phyloP scores from a whole-genome alignment of 2,329 filamentous ascomycete genomes.

The Ophiostoma ulmi region DNA sequence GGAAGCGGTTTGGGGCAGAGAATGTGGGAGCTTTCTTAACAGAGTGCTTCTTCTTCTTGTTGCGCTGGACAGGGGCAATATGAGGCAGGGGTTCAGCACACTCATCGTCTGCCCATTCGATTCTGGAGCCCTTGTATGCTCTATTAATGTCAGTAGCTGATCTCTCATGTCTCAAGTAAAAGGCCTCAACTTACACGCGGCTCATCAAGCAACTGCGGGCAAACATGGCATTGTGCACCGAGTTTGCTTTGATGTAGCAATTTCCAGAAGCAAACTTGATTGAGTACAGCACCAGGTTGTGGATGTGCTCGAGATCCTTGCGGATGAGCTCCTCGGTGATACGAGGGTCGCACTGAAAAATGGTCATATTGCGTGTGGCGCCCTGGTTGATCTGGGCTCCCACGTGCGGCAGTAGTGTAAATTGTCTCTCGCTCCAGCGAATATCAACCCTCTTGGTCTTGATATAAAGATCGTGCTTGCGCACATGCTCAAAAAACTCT shows the following conservation, averaged over 20 bases:
- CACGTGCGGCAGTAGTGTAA: slow-evolving; percentile 58
- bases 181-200: slow-evolving; percentile 41
- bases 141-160: slow-evolving; percentile 34
- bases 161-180: background rate
- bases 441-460: slow-evolving; percentile 55
- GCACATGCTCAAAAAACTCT: slow-evolving; percentile 60
- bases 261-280: slow-evolving; percentile 55
- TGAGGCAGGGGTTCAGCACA: slow-evolving; percentile 56
- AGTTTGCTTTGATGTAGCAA: slow-evolving; percentile 69
- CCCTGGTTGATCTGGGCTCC: slow-evolving; percentile 59
- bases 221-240: slow-evolving; percentile 68
- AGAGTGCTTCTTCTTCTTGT: slow-evolving; percentile 30
- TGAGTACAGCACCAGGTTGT: slow-evolving; percentile 67
- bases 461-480: slow-evolving; percentile 62
- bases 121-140: slow-evolving; percentile 63
- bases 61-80: slow-evolving; percentile 28
- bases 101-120: slow-evolving; percentile 68
- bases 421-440: slow-evolving; percentile 67
- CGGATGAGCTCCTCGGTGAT: slow-evolving; percentile 62
- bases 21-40: slow-evolving; percentile 36
- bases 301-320: slow-evolving; percentile 74
- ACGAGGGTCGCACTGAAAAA: slow-evolving; percentile 53
- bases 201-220: slow-evolving; percentile 75
- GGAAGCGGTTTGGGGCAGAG: slow-evolving; percentile 55
- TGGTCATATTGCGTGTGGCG: slow-evolving; percentile 68